Evolutionary conservation across 192 early-diverging fungal genomes (phyloP).

Genomic region (Linnemannia zychae): DNA sequence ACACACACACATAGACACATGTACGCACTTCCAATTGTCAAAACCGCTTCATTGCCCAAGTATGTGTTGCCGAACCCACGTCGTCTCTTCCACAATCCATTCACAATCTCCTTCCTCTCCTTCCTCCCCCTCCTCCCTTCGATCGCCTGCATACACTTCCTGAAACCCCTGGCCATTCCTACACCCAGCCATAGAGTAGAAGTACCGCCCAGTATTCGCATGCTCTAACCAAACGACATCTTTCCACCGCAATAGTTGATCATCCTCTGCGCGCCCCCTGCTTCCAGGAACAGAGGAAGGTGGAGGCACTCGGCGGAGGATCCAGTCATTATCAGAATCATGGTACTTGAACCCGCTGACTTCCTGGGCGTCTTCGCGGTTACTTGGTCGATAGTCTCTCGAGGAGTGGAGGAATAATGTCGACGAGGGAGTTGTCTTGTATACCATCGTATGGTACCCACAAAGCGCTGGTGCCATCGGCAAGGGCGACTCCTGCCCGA

Average conservation of each 20-base stretch:
- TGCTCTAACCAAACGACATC: conserved; percentile 44
- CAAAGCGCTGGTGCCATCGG: conserved; percentile 22
- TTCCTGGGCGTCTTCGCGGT: conserved; percentile 27
- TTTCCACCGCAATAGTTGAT: conserved; percentile 34
- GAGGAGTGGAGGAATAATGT: conserved; percentile 32
- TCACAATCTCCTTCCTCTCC: conserved; percentile 36
- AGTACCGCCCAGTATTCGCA: conserved; percentile 29
- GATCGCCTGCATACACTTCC: conserved; percentile 25
- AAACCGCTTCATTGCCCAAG: conserved; percentile 19
- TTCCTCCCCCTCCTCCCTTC: conserved; percentile 8
- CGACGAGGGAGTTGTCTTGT: conserved; percentile 44
- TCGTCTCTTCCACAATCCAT: conserved; percentile 54
- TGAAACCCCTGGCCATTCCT: conserved; percentile 49
- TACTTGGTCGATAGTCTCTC: conserved; percentile 16
- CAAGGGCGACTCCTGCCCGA: background rate
- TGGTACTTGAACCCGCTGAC: conserved; percentile 37
- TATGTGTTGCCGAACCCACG: conserved; percentile 52
- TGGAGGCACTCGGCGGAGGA: conserved; percentile 12
- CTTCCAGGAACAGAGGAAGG: too few species aligned
- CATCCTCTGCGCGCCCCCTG: background rate
- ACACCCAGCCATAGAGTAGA: conserved; percentile 30
- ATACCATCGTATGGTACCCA: conserved; percentile 47
- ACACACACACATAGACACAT: too few species aligned
- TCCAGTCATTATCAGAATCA: conserved; percentile 49
- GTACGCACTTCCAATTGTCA: too few species aligned